Base-by-base conservation (phyloP, 2,329 filamentous ascomycete genomes). In the Moelleriella libera region DNA sequence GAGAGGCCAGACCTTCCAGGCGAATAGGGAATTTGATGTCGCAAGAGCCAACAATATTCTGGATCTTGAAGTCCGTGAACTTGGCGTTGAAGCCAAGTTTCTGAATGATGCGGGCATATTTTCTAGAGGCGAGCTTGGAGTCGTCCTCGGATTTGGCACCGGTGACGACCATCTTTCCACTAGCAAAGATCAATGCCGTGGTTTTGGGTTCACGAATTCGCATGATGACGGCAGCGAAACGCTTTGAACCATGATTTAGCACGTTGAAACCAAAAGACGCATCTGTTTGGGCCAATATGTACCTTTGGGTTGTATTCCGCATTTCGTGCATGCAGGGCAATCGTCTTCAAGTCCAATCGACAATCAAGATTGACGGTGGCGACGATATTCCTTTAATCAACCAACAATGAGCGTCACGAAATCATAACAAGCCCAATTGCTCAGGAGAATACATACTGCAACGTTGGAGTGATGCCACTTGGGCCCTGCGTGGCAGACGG, bases 31-130 rank as follows among this genome's bases (percentile, higher is more conserved):
- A 98, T 76, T 96, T 96, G 76, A 98, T 96, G 64, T 98, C 92
- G 68, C 90, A 97, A 51, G 88, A 95, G 54, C 92, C 92, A 55
- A 98, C 92, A 54, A 98, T 97, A 69, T 98, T 98, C 74, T 96
- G 89, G 61, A 98, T 98, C 79, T 97, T 98, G 74, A 98, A 98
- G 67, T 98, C 92, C 56, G 89, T 96, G 69, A 98, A 97, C 79
- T 96, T 96, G 60, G 92, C 90, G 58, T 96, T 95, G 77, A 98
- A 98, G 53, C 92, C 92, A 51, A 98, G 86, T 74, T 98, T 98
- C 76, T 98, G 92, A 59, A 98, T 97, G 68, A 98, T 97, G 61
- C 92, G 89, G 47, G 92, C 92, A 63, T 97, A 97, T 70, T 98
- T 98, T 70, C 90, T 83, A 50, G 85, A 92, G 7, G 92, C 92